Evolutionary conservation across 2,329 filamentous ascomycete genomes (phyloP).

Genomic region (Tolypocladium paradoxum): DNA sequence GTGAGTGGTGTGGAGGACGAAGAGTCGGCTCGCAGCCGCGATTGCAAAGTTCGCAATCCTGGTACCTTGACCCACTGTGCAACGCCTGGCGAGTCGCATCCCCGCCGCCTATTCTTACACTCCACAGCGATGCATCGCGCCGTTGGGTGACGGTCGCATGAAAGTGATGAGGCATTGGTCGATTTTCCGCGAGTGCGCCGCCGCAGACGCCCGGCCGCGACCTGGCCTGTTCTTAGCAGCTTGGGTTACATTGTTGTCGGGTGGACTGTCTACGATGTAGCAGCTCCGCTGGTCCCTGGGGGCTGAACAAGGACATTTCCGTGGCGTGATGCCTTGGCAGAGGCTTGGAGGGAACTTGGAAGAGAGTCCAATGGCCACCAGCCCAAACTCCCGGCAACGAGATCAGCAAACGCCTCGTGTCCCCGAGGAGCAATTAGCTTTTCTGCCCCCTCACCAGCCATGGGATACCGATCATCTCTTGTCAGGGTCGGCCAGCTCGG

Average conservation of each 20-base stretch:
- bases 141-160: neutral
- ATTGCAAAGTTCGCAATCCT: neutral
- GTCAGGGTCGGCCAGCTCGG: neutral
- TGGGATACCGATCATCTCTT: neutral
- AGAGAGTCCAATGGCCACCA: neutral
- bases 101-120: neutral
- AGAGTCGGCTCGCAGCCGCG: neutral
- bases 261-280: neutral
- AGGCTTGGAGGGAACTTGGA: too few species aligned
- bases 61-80: neutral
- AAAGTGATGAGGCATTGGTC: neutral
- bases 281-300: neutral
- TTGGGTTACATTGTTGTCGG: neutral
- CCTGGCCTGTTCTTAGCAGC: neutral
- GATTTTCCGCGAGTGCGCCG: neutral
- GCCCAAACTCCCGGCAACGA: neutral
- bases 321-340: neutral
- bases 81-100: neutral
- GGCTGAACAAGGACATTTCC: neutral
- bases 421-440: neutral
- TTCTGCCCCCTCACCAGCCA: neutral
- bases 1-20: neutral
- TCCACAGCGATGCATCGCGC: neutral
- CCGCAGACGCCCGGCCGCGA: neutral
- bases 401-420: neutral